A percentile compares a stretch with the other conserved stretches of the same genome.
Conservation (phyloP, 2,329 filamentous ascomycete species). For the Microcyclosporella mali region DNA sequence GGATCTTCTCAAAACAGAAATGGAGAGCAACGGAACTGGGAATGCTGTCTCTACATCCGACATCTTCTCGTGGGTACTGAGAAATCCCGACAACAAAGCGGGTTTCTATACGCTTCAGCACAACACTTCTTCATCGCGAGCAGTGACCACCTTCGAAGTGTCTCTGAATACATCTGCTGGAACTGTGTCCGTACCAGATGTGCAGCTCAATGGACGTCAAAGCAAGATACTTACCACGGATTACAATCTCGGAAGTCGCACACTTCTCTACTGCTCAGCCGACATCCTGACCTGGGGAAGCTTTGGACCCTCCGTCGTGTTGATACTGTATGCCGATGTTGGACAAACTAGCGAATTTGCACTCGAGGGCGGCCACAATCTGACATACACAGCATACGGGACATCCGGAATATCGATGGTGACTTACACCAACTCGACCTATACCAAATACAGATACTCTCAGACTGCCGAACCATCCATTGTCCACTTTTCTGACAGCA, state of each 20-base stretch:
- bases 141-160: conserved; percentile 50
- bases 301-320: conserved; percentile 23
- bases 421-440: conserved; percentile 1
- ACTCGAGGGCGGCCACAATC: conserved; percentile 6
- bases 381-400: conserved; percentile 9
- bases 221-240: conserved; percentile 59
- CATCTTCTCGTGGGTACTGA: conserved; percentile 51
- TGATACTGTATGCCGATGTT: conserved; percentile 12
- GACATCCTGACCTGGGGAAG: conserved; percentile 47
- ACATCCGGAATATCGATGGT: conserved; percentile 10
- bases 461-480: conserved; percentile 27
- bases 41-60: conserved; percentile 44
- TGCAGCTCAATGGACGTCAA: conserved; percentile 55
- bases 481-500: conserved; percentile 46
- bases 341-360: conserved; percentile 19
- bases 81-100: conserved; percentile 53
- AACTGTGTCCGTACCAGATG: conserved; percentile 49
- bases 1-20: conserved; percentile 52
- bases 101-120: conserved; percentile 58
- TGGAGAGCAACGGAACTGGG: conserved; percentile 43
- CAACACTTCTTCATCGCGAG: conserved; percentile 46
- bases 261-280: conserved; percentile 50
- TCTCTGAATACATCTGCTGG: conserved; percentile 48
- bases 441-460: conserved; percentile 14
- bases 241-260: conserved; percentile 36